phyloP scores from a whole-genome alignment of 257 asterid genomes.

The Galeopsis tetrahit region DNA sequence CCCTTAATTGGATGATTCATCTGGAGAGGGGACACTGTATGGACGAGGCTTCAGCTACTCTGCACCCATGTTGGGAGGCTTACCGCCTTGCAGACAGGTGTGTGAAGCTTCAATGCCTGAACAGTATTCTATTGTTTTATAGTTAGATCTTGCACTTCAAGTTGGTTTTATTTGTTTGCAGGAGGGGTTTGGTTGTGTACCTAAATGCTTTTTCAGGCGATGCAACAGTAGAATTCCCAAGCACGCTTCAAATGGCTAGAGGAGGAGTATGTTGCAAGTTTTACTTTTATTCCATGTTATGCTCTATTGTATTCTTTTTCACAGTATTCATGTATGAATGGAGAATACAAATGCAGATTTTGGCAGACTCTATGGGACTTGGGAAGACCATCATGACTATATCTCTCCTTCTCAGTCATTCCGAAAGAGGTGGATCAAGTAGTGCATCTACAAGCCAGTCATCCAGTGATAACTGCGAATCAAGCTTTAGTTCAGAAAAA shows the following conservation, averaged over 20 bases:
- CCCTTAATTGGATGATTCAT: constrained; percentile 90
- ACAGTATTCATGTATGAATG: constrained; percentile 34
- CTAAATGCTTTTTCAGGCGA: constrained; percentile 93
- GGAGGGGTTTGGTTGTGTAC: constrained; percentile 81
- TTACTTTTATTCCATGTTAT: constrained; percentile 28
- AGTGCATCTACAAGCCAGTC: constrained; percentile 50
- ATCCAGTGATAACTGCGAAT: constrained; percentile 47
- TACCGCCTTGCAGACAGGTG: constrained; percentile 80
- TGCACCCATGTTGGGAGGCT: constrained; percentile 99
- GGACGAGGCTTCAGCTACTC: constrained; percentile 74
- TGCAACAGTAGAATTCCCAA: constrained; percentile 86
- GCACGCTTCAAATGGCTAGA: constrained; percentile 91
- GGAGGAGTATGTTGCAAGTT: constrained; percentile 86
- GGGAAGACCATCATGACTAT: constrained; percentile 97
- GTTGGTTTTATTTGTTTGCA: constrained; percentile 40
- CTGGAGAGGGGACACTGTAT: constrained; percentile 71
- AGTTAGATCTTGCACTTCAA: constrained; percentile 18
- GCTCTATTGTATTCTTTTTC: constrained; percentile 9
- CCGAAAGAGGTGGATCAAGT: constrained; percentile 67
- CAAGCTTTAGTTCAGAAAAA: constrained; percentile 44
- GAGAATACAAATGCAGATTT: constrained; percentile 60
- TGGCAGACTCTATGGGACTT: constrained; percentile 99
- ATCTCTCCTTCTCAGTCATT: constrained; percentile 77
- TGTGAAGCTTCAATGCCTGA: constrained; percentile 35
- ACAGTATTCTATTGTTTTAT: constrained; percentile 1